Evolutionary conservation across 169 alveolate genomes (phyloP), one percentile per base, ranked within the genome.

Genomic region (Toxoplasma gondii): DNA sequence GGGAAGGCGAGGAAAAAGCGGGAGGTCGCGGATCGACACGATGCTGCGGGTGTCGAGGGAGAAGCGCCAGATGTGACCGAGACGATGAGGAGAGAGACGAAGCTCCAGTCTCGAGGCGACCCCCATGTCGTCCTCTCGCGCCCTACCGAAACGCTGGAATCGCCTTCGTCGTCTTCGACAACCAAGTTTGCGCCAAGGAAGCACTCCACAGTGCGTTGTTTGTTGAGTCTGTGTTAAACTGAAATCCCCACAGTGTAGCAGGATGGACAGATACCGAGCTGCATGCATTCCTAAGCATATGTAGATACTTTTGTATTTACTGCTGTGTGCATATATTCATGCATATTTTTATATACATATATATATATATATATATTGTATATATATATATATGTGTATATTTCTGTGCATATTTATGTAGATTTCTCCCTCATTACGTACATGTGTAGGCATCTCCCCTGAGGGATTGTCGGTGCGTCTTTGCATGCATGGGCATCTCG

Each of bases 161-260:
- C 27, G 84, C 84, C 45, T 34, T 74, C n/a, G 84, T 74, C 45
- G 44, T 36, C 31, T 74, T 74, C 84, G 84, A 74, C 84, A 74
- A n/a, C 44, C 84, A 36, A 4, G 22, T n/a, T 12, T 74, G 84
- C 84, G 84, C n/a, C 84, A 31, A n/a, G 84, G 84, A 74, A n/a
- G 1, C 27, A 1, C 84, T 74, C 17, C 84, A 36, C 9, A 34
- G 84, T 74, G n/a, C 22, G 82, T 5, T 17, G 41, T 69, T 29
- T 29, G 9, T 29, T 17, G 34, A 29, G 41, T 29, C 81, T 58
- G 70, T 69, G 34, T 69, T 29, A 5, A 69, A 29, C 5, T 29
- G 36, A n/a, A 17, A 49, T 12, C 12, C 58, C 58, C 58, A 7
- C 12, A 49, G 58, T 4, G 12, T 49, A 49, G 4, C 22, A 4